Evolutionary conservation across 2,329 filamentous ascomycete species (phyloP), one percentile per base, ranked within the genome.

Genomic region (Sporothrix sp.): DNA sequence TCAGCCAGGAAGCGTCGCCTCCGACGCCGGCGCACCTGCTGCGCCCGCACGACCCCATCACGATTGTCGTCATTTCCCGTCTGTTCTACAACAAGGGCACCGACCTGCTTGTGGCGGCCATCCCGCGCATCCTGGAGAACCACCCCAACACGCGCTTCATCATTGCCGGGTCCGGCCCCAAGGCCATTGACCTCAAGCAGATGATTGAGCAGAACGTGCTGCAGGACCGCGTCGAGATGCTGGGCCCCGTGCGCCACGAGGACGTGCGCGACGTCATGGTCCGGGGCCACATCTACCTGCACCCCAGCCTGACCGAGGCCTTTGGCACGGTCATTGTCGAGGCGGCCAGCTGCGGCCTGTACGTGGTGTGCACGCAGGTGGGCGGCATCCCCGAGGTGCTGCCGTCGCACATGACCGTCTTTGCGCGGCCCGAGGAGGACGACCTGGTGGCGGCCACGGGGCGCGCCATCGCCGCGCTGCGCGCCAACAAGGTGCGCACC

Each of bases 81-180:
- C 80, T 98, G 1, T 98, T 97, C 68, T 97, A 97, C 68, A 98
- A 98, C 69, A 98, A 98, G 66, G 93, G 93, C 53, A 97, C 88
- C 1, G 94, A 98, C 65, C 79, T 98, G 0, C 78, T 98, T n/a
- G 95, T 95, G 21, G 93, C 91, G 10, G 88, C 89, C 4, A 95
- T 98, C 49, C 93, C 93, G 1, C 83, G 90, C 43, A 95, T 98
- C 48, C 78, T 97, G 25, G 85, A 88, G 45, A 80, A 82, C 13
- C 87, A 98, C 63, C 85, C 88, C 1, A 94, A 97, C 63, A 93
- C 95, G 1, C 86, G 89, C 52, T 98, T 98, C 68, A 87, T 98
- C 61, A 96, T 98, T 58, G 93, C 88, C 25, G 94, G 94, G 3
- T 94, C 87, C 0, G 93, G 93, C 0, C 93, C 93, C 4, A 97